Percentiles rank a stretch among this genome's conserved stretches.
Evolutionary conservation across 1,139 yeast species (phyloP).

Genomic region (Kurtzmaniella natalensis): DNA sequence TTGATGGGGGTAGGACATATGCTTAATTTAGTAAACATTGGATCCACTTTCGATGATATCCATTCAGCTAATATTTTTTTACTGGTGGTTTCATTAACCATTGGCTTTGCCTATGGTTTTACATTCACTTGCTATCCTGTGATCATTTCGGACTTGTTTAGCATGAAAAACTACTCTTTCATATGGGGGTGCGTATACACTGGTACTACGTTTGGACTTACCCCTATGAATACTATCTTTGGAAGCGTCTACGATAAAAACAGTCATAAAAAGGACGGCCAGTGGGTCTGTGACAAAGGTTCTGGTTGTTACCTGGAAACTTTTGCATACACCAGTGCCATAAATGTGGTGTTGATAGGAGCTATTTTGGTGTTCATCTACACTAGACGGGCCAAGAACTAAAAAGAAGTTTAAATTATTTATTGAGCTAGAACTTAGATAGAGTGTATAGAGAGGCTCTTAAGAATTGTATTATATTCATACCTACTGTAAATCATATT

Average conservation of each 20-base stretch:
- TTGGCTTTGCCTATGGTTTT: conserved; percentile 78
- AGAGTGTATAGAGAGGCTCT: too few species aligned
- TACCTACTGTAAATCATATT: too few species aligned
- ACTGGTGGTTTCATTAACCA: conserved; percentile 48
- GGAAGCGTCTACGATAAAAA: conserved; percentile 36
- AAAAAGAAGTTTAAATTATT: too few species aligned
- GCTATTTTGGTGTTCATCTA: conserved; percentile 23
- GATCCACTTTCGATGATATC: conserved; percentile 18
- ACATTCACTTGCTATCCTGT: conserved; percentile 81
- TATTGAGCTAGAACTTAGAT: too few species aligned
- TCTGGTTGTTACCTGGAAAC: conserved; percentile 35
- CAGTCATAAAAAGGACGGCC: conserved; percentile 18
- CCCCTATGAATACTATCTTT: conserved; percentile 37
- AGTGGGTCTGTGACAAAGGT: conserved; percentile 34
- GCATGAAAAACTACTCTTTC: conserved; percentile 66
- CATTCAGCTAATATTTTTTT: conserved; percentile 31
- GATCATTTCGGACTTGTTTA: conserved; percentile 71
- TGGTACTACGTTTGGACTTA: conserved; percentile 40
- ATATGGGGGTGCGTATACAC: conserved; percentile 77
- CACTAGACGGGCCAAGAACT: conserved; percentile 3
- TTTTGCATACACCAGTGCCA: conserved; percentile 28
- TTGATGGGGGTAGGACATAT: conserved; percentile 39
- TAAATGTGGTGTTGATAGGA: conserved; percentile 22
- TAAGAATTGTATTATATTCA: too few species aligned
- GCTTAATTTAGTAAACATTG: conserved; percentile 29